Conservation (phyloP, 495 filamentous ascomycete species). For the Trichoderma reesei region DNA sequence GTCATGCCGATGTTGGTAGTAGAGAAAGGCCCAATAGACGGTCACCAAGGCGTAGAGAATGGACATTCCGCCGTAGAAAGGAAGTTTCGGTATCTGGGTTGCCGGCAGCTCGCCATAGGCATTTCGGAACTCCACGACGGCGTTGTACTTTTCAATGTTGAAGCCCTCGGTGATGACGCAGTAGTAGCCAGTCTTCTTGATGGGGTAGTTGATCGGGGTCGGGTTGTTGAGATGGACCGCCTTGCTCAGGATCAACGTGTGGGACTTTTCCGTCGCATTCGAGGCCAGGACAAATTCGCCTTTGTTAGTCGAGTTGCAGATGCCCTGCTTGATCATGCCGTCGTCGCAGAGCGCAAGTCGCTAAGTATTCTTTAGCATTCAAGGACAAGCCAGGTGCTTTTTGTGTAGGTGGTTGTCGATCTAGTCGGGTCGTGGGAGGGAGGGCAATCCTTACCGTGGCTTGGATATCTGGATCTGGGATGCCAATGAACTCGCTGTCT, state of each 20-base stretch:
- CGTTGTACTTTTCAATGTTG: slow-evolving; percentile 55
- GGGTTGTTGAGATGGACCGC: slow-evolving; percentile 75
- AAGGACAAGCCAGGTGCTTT: neutral
- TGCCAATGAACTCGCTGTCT: slow-evolving; percentile 72
- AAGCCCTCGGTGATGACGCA: slow-evolving; percentile 74
- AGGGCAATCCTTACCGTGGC: slow-evolving; percentile 26
- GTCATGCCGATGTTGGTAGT: slow-evolving; percentile 86
- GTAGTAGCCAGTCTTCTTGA: slow-evolving; percentile 89
- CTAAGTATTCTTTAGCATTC: neutral
- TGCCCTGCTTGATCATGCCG: slow-evolving; percentile 40
- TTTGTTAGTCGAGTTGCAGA: slow-evolving; percentile 63
- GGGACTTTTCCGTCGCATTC: slow-evolving; percentile 59
- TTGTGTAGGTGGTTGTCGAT: neutral
- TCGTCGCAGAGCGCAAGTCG: slow-evolving; percentile 11
- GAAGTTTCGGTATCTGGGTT: slow-evolving; percentile 90
- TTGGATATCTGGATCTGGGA: slow-evolving; percentile 20
- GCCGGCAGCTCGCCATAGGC: slow-evolving; percentile 93
- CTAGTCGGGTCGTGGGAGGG: too few relatives aligned
- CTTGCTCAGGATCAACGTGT: slow-evolving; percentile 62
- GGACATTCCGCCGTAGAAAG: slow-evolving; percentile 92
- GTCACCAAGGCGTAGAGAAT: slow-evolving; percentile 87
- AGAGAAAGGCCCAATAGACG: slow-evolving; percentile 88
- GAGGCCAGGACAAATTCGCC: slow-evolving; percentile 77
- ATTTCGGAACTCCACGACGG: slow-evolving; percentile 84
- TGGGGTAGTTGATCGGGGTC: slow-evolving; percentile 62